Base-by-base conservation (phyloP, 768 basidiomycete species). In the Calocybe gangraenosa region DNA sequence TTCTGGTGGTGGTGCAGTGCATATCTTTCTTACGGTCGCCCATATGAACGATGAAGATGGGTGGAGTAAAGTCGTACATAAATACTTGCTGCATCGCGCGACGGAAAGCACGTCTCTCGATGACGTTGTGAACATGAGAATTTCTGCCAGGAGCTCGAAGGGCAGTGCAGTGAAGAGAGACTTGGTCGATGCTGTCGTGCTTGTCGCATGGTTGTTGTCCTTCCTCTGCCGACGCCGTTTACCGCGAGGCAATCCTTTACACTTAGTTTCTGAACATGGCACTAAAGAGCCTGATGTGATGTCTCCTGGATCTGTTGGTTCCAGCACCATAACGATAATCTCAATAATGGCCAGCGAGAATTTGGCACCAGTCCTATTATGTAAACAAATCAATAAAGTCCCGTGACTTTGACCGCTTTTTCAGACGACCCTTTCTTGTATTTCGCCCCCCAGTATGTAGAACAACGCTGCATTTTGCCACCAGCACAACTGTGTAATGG, bases 61-160 rank as follows among this genome's bases (percentile, higher is more conserved):
- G 37, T 62, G 59, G 1, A 74, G 64, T 2, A 87, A 69, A 0
- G 74, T 72, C 2, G 54, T 55, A 54, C 77, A 75, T 8, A 85
- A 66, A 48, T 64, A 69, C 47, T 76, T 79, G 67, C 69, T 80
- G 31, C 74, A 74, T 6, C 82, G 74, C 9, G 82, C 70, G 4
- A 85, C 62, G 1, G 83, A 70, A 30, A 87, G 69, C 10, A 85
- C 64, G 48, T 81, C 78, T 39, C 68, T 67, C 1, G 81, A 72
- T 0, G 80, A 83, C 3, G 61, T 48, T 0, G 76, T 75, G 40
- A 65, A 63, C 6, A 76, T 58, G 15, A 87, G 71, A 38, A 87
- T 73, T 53, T 84, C 83, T 3, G 78, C 75, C 5, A 86, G 58
- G 11, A 88, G 65, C 53, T 88, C 86, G 32, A 82, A 57, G 9